A percentile compares a stretch with the other conserved stretches of the same genome.
These are phyloP conservation scores for Fusarium anthophilum DNA, from an alignment of 2,329 filamentous ascomycete species.

Conservation along the genomic window DNA sequence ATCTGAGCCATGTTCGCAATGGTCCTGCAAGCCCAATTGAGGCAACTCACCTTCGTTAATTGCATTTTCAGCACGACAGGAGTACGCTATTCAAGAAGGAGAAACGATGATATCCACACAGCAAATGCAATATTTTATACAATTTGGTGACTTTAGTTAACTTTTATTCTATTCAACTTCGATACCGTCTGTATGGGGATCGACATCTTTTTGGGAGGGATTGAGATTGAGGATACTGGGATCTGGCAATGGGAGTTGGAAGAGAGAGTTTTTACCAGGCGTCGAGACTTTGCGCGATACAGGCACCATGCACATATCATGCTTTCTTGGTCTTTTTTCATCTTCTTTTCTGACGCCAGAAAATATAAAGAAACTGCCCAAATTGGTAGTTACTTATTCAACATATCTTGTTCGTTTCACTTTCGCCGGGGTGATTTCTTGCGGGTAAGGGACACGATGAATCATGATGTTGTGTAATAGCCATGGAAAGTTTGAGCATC, in stretches of 20 bases:
- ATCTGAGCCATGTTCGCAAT: constrained; percentile 69
- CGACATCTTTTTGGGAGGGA: constrained; percentile 32
- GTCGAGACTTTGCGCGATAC: constrained; percentile 36
- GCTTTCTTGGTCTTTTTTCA: constrained; percentile 25
- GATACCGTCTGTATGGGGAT: constrained; percentile 18
- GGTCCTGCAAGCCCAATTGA: constrained; percentile 68
- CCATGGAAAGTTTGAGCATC: neutral
- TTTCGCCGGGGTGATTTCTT: neutral
- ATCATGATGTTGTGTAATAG: neutral
- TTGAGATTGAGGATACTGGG: constrained; percentile 34
- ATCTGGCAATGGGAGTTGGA: constrained; percentile 46
- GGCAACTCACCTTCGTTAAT: constrained; percentile 44
- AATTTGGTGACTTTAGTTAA: constrained; percentile 33
- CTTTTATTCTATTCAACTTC: constrained; percentile 34
- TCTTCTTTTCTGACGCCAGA: constrained; percentile 24
- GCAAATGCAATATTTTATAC: constrained; percentile 29
- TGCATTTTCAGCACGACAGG: neutral
- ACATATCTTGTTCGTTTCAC: neutral
- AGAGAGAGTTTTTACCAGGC: constrained; percentile 41
- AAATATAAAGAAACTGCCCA: constrained; percentile 27
- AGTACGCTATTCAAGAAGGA: neutral
- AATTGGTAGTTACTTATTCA: constrained; percentile 6
- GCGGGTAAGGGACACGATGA: neutral
- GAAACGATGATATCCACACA: constrained; percentile 30
- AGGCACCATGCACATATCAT: constrained; percentile 33